phyloP scores from a whole-genome alignment of 495 filamentous ascomycete species.

The Aspergillus mulundensis region DNA sequence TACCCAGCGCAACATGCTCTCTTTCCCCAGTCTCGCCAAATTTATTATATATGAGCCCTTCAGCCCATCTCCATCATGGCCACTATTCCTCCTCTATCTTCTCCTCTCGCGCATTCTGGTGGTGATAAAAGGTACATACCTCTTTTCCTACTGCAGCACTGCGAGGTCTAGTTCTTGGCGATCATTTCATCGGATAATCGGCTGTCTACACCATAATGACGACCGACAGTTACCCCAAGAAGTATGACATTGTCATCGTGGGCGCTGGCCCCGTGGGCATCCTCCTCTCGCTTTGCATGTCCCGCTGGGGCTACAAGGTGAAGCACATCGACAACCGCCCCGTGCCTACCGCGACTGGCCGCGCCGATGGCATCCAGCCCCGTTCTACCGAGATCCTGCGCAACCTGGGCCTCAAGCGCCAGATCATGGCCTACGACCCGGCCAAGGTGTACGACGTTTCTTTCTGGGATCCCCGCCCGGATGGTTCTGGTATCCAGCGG shows the following conservation, averaged over 20 bases:
- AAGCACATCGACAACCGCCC: slow-evolving; percentile 65
- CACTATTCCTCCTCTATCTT: slow-evolving; percentile 11
- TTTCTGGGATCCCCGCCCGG: slow-evolving; percentile 57
- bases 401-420: slow-evolving; percentile 62
- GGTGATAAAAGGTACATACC: slow-evolving; percentile 1
- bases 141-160: neutral
- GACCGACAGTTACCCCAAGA: slow-evolving; percentile 33
- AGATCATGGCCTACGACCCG: slow-evolving; percentile 60
- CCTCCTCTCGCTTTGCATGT: slow-evolving; percentile 77
- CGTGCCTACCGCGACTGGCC: slow-evolving; percentile 58
- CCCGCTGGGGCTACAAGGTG: slow-evolving; percentile 64
- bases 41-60: slow-evolving; percentile 31
- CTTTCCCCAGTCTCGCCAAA: slow-evolving; percentile 23
- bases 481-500: slow-evolving; percentile 51
- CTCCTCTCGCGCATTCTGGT: neutral
- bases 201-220: slow-evolving; percentile 29
- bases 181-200: neutral
- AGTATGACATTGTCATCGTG: slow-evolving; percentile 75
- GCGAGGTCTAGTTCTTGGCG: neutral
- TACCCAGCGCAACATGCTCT: slow-evolving; percentile 12
- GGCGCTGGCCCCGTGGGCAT: slow-evolving; percentile 88
- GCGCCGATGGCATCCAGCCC: slow-evolving; percentile 74
- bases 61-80: slow-evolving; percentile 7
- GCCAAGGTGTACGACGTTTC: slow-evolving; percentile 65
- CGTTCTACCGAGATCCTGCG: slow-evolving; percentile 64